Base-by-base conservation (phyloP, 345 rosid genomes). In the Salix exigua region DNA sequence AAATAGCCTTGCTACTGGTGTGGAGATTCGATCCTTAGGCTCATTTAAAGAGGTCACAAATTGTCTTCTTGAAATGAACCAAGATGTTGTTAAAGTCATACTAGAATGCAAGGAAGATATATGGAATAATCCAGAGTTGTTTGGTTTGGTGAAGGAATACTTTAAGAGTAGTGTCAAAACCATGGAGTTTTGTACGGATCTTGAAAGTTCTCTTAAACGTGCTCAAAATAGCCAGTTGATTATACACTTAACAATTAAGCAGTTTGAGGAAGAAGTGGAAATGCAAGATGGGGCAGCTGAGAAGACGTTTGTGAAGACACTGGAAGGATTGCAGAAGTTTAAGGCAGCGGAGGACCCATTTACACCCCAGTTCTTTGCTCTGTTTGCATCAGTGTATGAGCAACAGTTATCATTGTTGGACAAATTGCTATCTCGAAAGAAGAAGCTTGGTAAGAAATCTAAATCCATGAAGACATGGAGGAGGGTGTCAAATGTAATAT, bases 41-140 rank as follows among this genome's bases (percentile, higher is more conserved):
- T 91, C 99, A 0, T 92, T 96, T 78, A 85, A 73, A 74, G 97
- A 90, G 83, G 93, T 91, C 31, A 93, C 90, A 0, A 87, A 77
- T 25, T 82, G 89, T 69, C 87, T 96, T 46, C 91, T 93, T 25
- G 98, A 89, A 23, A 89, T 91, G 94, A 91, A 93, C 77, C 96
- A 91, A 82, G 99, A 90, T 51, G 96, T 86, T 23, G 96, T 84
- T 66, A 84, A 88, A 66, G 86, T 93, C 73, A 93, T 96, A 44
- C 82, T 93, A 9, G 88, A 91, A 25, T 63, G 83, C 83, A 87
- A 88, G 82, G 83, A 88, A 48, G 98, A 93, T 73, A 89, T 89
- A 75, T 96, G 96, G 98, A 87, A 86, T 51, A 89, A 88, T 68
- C 78, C 78, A 28, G 93, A 87, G 10, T 83, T 93, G 83, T 89